Percentiles rank a stretch among this genome's conserved stretches.
Evolutionary conservation across 1,139 yeast species (phyloP).

Genomic region (Magnusiomyces tetraspermus): DNA sequence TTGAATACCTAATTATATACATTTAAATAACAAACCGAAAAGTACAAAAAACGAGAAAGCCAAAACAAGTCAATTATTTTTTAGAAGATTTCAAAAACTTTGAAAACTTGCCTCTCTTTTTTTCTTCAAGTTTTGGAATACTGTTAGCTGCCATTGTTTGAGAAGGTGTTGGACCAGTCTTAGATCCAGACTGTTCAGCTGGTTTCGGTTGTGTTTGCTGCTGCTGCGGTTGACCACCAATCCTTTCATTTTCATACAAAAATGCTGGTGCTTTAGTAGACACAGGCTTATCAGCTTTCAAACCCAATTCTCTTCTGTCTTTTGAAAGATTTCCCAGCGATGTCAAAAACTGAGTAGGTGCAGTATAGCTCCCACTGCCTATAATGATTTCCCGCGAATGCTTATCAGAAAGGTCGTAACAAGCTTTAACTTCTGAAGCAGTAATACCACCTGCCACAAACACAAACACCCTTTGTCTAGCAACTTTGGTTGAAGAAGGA

Average conservation of each 20-base stretch:
- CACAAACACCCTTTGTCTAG: conserved; percentile 64
- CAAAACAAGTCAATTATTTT: too few relatives aligned
- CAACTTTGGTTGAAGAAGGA: conserved; percentile 38
- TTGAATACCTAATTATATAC: too few relatives aligned
- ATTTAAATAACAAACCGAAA: too few relatives aligned
- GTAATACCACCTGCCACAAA: conserved; percentile 89
- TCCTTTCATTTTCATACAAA: conserved; percentile 10
- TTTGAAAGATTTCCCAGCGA: conserved; percentile 24
- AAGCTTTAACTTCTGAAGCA: conserved; percentile 67
- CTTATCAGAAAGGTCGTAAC: conserved; percentile 48
- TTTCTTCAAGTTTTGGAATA: neutral
- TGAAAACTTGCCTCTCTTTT: neutral
- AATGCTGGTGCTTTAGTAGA: conserved; percentile 9
- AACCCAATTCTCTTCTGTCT: conserved; percentile 5
- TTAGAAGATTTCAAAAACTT: neutral
- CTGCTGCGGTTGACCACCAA: too few relatives aligned
- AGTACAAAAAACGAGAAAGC: too few relatives aligned
- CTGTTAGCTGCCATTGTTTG: too few relatives aligned
- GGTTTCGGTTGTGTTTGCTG: too few relatives aligned
- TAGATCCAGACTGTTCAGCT: too few relatives aligned
- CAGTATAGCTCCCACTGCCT: conserved; percentile 71
- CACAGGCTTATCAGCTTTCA: conserved; percentile 8
- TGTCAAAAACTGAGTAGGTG: conserved; percentile 47
- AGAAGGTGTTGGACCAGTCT: neutral
- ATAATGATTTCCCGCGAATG: conserved; percentile 49